A percentile compares a stretch with the other conserved stretches of the same genome.
Conservation (phyloP, 2,329 filamentous ascomycete genomes). For the Cordyceps tenuipes region DNA sequence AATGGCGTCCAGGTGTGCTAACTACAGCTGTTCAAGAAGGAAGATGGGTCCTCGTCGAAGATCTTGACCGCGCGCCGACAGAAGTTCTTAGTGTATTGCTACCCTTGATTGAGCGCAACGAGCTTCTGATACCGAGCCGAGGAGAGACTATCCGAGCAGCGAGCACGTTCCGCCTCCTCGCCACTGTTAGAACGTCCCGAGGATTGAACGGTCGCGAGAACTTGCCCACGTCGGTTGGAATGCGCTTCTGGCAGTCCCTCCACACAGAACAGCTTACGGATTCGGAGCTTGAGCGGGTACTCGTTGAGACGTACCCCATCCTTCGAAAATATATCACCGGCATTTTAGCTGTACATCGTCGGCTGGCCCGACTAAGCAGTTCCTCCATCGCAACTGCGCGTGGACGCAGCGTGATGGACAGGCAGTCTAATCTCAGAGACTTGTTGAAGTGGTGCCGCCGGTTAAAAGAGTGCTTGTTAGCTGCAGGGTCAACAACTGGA, state of each 20-base stretch:
- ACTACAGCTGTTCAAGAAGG: conserved; percentile 92
- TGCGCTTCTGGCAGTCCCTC: conserved; percentile 79
- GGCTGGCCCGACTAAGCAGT: conserved; percentile 44
- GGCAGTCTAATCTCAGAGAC: conserved; percentile 63
- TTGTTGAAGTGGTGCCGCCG: conserved; percentile 87
- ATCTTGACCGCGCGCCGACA: conserved; percentile 87
- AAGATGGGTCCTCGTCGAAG: conserved; percentile 94
- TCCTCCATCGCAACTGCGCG: conserved; percentile 27
- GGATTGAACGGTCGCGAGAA: conserved; percentile 60
- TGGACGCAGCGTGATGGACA: conserved; percentile 35
- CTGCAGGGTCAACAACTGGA: conserved; percentile 54
- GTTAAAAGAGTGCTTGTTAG: conserved; percentile 56
- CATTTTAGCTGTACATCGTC: conserved; percentile 51
- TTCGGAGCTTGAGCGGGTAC: conserved; percentile 66
- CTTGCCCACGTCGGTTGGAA: conserved; percentile 67
- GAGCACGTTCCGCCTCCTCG: conserved; percentile 81
- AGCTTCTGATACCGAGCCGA: conserved; percentile 80
- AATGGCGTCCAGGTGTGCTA: conserved; percentile 85
- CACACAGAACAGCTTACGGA: conserved; percentile 56
- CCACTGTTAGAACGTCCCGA: conserved; percentile 73
- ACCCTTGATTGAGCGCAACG: conserved; percentile 85
- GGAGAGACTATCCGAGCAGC: conserved; percentile 79
- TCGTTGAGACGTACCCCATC: conserved; percentile 60
- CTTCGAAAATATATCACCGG: conserved; percentile 54
- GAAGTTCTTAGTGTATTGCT: conserved; percentile 91